Percentiles rank a stretch among this genome's conserved stretches.
phyloP scores from a whole-genome alignment of 352 stramenopile genomes.

The Aphanomyces euteiches region DNA sequence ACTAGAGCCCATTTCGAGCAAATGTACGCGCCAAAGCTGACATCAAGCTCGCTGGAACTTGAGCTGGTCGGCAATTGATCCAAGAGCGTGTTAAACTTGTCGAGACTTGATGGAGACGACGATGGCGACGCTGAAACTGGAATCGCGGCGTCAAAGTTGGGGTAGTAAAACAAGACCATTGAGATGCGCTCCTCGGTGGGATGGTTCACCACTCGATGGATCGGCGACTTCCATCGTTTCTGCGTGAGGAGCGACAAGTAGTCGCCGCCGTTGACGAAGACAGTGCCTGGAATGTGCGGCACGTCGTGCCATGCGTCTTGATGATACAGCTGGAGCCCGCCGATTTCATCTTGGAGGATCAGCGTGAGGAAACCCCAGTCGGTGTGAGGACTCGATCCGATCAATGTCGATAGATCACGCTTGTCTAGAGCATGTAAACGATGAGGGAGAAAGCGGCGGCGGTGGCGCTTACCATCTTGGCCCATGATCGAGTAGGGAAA shows the following conservation, averaged over 20 bases:
- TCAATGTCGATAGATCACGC: constrained; percentile 54
- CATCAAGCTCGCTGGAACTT: constrained; percentile 38
- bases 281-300: constrained; percentile 59
- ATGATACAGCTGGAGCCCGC: constrained; percentile 69
- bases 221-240: constrained; percentile 58
- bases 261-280: constrained; percentile 78
- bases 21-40: constrained; percentile 77
- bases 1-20: constrained; percentile 76
- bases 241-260: constrained; percentile 72
- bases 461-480: not conserved
- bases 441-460: too few species aligned
- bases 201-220: constrained; percentile 70
- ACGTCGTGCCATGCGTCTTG: constrained; percentile 68
- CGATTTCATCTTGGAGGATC: constrained; percentile 72
- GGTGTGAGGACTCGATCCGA: constrained; percentile 78
- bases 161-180: constrained; percentile 85
- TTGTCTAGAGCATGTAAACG: not conserved
- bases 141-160: constrained; percentile 70
- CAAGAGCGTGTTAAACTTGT: constrained; percentile 68
- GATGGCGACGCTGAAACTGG: constrained; percentile 37
- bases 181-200: constrained; percentile 65
- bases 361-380: constrained; percentile 83
- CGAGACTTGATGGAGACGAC: constrained; percentile 44
- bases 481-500: constrained; percentile 60
- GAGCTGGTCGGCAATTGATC: constrained; percentile 46